Conservation (phyloP, 1,139 yeast genomes). For the Zygosaccharomyces sapae region DNA sequence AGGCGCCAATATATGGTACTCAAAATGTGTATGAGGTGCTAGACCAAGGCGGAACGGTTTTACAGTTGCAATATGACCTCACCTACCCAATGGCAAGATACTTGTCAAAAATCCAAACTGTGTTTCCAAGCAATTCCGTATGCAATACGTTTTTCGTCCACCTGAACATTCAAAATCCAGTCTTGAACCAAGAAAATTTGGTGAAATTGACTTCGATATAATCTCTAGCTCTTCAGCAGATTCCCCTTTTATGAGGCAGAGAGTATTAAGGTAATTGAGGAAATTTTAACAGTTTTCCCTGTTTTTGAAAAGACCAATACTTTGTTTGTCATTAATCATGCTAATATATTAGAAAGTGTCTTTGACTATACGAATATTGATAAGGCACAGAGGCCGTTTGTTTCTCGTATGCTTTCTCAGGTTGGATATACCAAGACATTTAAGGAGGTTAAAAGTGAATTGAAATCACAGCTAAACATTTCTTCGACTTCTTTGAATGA, state of each 20-base stretch:
- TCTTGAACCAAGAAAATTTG: slow-evolving; percentile 72
- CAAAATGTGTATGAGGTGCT: slow-evolving; percentile 70
- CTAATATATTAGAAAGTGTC: slow-evolving; percentile 69
- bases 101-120: slow-evolving; percentile 59
- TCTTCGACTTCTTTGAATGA: slow-evolving; percentile 82
- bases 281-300: slow-evolving; percentile 60
- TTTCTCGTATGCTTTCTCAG: slow-evolving; percentile 69
- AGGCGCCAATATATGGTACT: slow-evolving; percentile 64
- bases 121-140: slow-evolving; percentile 55
- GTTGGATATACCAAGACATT: slow-evolving; percentile 66
- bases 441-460: slow-evolving; percentile 59
- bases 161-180: slow-evolving; percentile 47
- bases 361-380: slow-evolving; percentile 76
- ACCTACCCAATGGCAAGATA: slow-evolving; percentile 85
- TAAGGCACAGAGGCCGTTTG: slow-evolving; percentile 62
- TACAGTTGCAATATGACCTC: slow-evolving; percentile 84
- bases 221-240: slow-evolving; percentile 49
- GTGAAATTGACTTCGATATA: slow-evolving; percentile 84
- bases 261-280: slow-evolving; percentile 74
- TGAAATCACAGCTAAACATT: slow-evolving; percentile 67
- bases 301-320: slow-evolving; percentile 56
- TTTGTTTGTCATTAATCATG: slow-evolving; percentile 67
- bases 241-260: slow-evolving; percentile 75
- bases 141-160: slow-evolving; percentile 79
- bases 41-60: slow-evolving; percentile 79